Conservation (phyloP, 2,329 filamentous ascomycete genomes). For the Madurella mycetomatis region DNA sequence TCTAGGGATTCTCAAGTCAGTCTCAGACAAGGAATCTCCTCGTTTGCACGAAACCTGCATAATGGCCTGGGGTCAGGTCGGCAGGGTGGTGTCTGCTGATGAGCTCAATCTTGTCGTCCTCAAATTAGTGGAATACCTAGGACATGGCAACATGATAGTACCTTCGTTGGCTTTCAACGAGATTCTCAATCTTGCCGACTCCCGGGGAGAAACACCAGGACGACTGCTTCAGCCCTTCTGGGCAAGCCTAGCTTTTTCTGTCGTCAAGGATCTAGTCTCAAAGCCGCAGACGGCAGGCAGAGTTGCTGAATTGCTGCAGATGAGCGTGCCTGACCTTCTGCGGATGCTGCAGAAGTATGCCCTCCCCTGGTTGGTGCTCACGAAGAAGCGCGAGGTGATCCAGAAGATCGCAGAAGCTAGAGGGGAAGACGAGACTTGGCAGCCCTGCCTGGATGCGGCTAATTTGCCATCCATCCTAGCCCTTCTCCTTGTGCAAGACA, state of each 20-base stretch:
- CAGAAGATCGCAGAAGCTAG: slow-evolving; percentile 75
- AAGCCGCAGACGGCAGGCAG: slow-evolving; percentile 78
- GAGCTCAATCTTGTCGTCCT: slow-evolving; percentile 84
- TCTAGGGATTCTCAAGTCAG: slow-evolving; percentile 64
- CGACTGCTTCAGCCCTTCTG: slow-evolving; percentile 83
- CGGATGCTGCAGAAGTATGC: slow-evolving; percentile 73
- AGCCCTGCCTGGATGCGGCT: slow-evolving; percentile 48
- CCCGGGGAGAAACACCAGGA: slow-evolving; percentile 56
- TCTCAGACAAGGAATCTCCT: slow-evolving; percentile 65
- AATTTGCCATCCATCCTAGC: slow-evolving; percentile 58
- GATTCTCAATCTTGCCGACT: slow-evolving; percentile 66
- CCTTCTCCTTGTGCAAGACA: slow-evolving; percentile 55
- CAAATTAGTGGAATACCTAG: slow-evolving; percentile 80
- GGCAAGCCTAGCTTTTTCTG: slow-evolving; percentile 75
- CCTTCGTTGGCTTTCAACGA: slow-evolving; percentile 81
- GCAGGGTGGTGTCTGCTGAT: slow-evolving; percentile 69
- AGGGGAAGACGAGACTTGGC: slow-evolving; percentile 60
- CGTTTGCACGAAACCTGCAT: slow-evolving; percentile 79
- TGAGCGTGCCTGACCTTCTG: slow-evolving; percentile 70
- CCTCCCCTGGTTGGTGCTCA: slow-evolving; percentile 79
- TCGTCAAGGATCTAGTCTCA: slow-evolving; percentile 74
- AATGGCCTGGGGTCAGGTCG: slow-evolving; percentile 80
- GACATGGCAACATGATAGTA: slow-evolving; percentile 73
- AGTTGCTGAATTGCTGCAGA: slow-evolving; percentile 75
- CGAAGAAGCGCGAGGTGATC: slow-evolving; percentile 72